These are phyloP conservation scores for Candida tammaniensis DNA, from an alignment of 805 yeast species.

Conservation along the genomic window DNA sequence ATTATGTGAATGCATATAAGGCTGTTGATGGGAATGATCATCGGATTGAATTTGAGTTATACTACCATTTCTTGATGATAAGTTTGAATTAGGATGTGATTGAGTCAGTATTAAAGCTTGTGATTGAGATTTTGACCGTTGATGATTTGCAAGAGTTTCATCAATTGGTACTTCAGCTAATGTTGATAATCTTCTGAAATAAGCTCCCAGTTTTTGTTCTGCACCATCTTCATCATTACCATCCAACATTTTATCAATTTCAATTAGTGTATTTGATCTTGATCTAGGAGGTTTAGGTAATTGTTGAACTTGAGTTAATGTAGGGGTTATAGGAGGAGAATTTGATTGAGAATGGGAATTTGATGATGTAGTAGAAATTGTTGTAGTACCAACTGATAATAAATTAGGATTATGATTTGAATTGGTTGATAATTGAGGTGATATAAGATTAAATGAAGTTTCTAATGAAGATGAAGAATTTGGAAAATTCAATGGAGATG, in stretches of 20 bases:
- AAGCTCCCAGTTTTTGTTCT: constrained; percentile 57
- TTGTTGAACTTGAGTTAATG: neutral
- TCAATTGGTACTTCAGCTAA: constrained; percentile 50
- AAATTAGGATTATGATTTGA: constrained; percentile 1
- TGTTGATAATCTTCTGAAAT: constrained; percentile 62
- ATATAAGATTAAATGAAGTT: constrained; percentile 14
- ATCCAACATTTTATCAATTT: constrained; percentile 34
- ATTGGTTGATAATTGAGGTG: constrained; percentile 11
- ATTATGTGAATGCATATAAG: neutral
- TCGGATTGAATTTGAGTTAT: constrained; percentile 5
- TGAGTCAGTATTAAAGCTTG: constrained; percentile 1
- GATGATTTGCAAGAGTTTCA: constrained; percentile 3
- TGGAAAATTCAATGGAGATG: constrained; percentile 14
- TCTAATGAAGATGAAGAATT: constrained; percentile 17
- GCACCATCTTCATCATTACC: constrained; percentile 37
- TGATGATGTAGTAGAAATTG: constrained; percentile 14
- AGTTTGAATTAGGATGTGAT: constrained; percentile 8
- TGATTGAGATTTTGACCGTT: neutral
- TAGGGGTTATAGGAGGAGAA: constrained; percentile 12
- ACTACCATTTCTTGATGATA: constrained; percentile 13
- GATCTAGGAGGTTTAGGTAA: constrained; percentile 17
- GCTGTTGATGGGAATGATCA: neutral
- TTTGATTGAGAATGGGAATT: constrained; percentile 1
- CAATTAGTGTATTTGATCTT: constrained; percentile 35
- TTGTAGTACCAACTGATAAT: constrained; percentile 14